phyloP scores from a whole-genome alignment of 2,329 filamentous ascomycete species.

The Fusarium anguioides region DNA sequence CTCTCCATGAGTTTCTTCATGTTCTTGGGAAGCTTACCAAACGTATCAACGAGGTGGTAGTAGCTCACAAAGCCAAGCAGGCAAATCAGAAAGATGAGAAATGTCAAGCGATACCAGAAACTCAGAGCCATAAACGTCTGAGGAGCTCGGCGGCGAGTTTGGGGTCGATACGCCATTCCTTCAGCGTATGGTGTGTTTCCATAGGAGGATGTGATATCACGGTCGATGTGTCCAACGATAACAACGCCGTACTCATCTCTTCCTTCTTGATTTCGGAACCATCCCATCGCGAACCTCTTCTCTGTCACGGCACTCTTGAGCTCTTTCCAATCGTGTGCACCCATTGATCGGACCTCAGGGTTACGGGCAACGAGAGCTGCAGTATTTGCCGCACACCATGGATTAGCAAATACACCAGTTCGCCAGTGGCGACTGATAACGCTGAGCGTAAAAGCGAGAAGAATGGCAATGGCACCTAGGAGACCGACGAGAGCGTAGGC shows the following conservation, averaged over 20 bases:
- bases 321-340: conserved; percentile 24
- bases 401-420: conserved; percentile 40
- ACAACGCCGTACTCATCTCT: conserved; percentile 37
- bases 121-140: conserved; percentile 52
- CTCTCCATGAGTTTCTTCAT: conserved; percentile 53
- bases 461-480: conserved; percentile 6
- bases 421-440: conserved; percentile 36
- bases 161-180: conserved; percentile 10
- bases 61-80: conserved; percentile 54
- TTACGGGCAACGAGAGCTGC: conserved; percentile 38
- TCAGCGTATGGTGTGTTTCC: conserved; percentile 24
- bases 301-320: conserved; percentile 22
- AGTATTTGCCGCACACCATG: conserved; percentile 33
- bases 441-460: conserved; percentile 14
- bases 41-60: conserved; percentile 48
- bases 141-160: conserved; percentile 14
- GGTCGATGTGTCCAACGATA: conserved; percentile 1
- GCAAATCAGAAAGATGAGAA: conserved; percentile 49
- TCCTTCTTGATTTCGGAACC: conserved; percentile 17
- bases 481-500: conserved; percentile 31
- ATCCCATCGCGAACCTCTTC: conserved; percentile 31
- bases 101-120: conserved; percentile 49
- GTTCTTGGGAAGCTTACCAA: conserved; percentile 35
- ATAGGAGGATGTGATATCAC: not conserved
- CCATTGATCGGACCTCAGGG: conserved; percentile 27